Evolutionary conservation across 495 filamentous ascomycete species (phyloP).

Genomic region (Penicillium macrosclerotiorum): DNA sequence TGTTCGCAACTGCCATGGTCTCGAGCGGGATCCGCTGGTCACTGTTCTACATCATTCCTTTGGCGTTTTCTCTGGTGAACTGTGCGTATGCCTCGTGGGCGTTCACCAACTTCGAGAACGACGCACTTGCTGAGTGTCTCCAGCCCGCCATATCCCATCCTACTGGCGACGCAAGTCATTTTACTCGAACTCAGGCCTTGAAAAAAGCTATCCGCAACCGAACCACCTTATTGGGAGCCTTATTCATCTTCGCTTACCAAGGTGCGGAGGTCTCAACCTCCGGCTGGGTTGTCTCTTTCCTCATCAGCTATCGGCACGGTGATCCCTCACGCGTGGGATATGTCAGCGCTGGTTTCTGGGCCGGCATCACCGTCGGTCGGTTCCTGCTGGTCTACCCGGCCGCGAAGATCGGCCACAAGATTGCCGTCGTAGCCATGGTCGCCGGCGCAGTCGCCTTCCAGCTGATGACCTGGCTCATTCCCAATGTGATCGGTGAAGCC

Average conservation of each 20-base stretch:
- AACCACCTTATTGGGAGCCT: constrained; percentile 64
- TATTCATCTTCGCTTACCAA: constrained; percentile 82
- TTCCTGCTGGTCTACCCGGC: constrained; percentile 65
- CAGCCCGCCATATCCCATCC: constrained; percentile 37
- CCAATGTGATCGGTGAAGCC: constrained; percentile 66
- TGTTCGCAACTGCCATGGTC: constrained; percentile 64
- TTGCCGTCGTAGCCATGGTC: constrained; percentile 59
- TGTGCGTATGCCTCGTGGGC: constrained; percentile 51
- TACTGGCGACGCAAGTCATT: constrained; percentile 41
- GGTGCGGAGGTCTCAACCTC: constrained; percentile 76
- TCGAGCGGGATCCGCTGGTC: constrained; percentile 36
- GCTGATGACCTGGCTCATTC: constrained; percentile 72
- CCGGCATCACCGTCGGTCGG: constrained; percentile 68
- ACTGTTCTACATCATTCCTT: constrained; percentile 25
- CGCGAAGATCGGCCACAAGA: constrained; percentile 64
- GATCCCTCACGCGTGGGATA: constrained; percentile 68
- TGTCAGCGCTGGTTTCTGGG: constrained; percentile 83
- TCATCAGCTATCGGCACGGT: constrained; percentile 67
- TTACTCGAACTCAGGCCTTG: constrained; percentile 65
- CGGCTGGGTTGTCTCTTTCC: constrained; percentile 79
- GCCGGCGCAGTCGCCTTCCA: constrained; percentile 62
- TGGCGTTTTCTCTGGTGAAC: constrained; percentile 45
- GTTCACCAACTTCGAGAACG: constrained; percentile 55
- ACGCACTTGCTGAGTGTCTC: constrained; percentile 34
- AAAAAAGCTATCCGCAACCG: constrained; percentile 52